These are phyloP conservation scores for Aspergillus uvarum DNA, from an alignment of 2,329 filamentous ascomycete species.

Conservation along the genomic window DNA sequence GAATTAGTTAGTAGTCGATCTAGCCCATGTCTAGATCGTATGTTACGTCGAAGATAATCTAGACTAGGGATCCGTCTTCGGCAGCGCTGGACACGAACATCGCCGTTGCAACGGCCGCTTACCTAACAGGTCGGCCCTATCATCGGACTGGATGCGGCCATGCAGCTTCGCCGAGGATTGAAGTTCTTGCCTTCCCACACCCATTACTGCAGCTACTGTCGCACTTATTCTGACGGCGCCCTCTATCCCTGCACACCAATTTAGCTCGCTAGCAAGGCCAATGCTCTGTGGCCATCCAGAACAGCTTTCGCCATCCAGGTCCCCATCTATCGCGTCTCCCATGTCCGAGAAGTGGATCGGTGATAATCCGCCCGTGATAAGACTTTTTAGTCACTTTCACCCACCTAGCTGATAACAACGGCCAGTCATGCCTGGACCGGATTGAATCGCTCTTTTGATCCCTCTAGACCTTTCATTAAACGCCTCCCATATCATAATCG, in stretches of 20 bases:
- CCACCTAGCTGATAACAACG: conserved; percentile 6
- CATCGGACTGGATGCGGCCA: conserved; percentile 1
- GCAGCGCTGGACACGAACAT: neutral
- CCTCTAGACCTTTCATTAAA: neutral
- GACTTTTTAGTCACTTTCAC: conserved; percentile 8
- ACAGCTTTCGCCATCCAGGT: neutral
- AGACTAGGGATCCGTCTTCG: neutral
- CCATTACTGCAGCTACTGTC: neutral
- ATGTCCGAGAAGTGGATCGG: conserved; percentile 3
- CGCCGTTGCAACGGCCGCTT: neutral
- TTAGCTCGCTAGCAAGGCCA: neutral
- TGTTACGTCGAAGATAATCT: neutral
- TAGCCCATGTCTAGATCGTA: neutral
- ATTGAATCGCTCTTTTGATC: conserved; percentile 1
- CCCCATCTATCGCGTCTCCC: neutral
- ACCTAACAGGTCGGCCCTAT: neutral
- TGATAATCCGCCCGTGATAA: conserved; percentile 8
- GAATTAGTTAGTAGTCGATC: neutral
- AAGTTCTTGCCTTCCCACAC: neutral
- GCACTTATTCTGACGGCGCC: neutral
- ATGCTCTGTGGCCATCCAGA: neutral
- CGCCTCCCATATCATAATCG: neutral
- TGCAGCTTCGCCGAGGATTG: neutral
- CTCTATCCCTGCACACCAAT: neutral
- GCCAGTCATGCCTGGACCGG: neutral